These are phyloP conservation scores for Phytophthora cajani DNA, from an alignment of 352 stramenopile species.

Conservation along the genomic window DNA sequence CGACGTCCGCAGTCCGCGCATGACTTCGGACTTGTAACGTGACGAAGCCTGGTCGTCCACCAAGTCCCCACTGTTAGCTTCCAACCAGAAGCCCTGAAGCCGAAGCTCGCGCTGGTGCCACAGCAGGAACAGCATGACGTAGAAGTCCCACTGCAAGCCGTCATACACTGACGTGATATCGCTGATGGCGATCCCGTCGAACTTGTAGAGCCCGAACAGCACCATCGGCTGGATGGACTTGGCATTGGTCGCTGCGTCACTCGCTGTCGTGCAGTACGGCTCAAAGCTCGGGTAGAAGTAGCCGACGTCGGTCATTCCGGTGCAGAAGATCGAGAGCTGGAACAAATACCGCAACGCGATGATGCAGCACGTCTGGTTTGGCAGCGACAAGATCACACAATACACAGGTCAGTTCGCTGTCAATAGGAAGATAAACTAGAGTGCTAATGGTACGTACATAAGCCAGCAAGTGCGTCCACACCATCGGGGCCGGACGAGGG, in stretches of 20 bases:
- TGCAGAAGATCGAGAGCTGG: slow-evolving; percentile 87
- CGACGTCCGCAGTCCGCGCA: slow-evolving; percentile 49
- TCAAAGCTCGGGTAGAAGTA: slow-evolving; percentile 84
- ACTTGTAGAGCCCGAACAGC: slow-evolving; percentile 88
- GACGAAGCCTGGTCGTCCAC: slow-evolving; percentile 35
- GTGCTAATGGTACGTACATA: slow-evolving; percentile 62
- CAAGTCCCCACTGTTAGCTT: slow-evolving; percentile 30
- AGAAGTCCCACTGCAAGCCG: slow-evolving; percentile 88
- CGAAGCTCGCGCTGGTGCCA: slow-evolving; percentile 86
- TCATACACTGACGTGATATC: slow-evolving; percentile 60
- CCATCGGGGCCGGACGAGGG: slow-evolving; percentile 60
- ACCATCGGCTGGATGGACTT: slow-evolving; percentile 82
- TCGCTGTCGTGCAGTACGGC: slow-evolving; percentile 64
- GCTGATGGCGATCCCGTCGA: slow-evolving; percentile 72
- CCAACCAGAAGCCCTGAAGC: slow-evolving; percentile 77
- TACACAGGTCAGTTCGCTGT: not conserved
- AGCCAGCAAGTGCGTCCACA: slow-evolving; percentile 81
- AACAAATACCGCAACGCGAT: slow-evolving; percentile 78
- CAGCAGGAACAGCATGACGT: slow-evolving; percentile 76
- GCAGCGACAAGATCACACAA: not conserved
- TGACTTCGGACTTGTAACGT: slow-evolving; percentile 55
- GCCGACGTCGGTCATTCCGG: slow-evolving; percentile 54
- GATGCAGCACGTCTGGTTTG: slow-evolving; percentile 49
- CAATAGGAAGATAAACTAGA: not conserved
- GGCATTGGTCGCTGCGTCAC: slow-evolving; percentile 45